A percentile compares a stretch with the other conserved stretches of the same genome.
Conservation (phyloP, 306 rosid genomes). For the Vachellia collinsii region DNA sequence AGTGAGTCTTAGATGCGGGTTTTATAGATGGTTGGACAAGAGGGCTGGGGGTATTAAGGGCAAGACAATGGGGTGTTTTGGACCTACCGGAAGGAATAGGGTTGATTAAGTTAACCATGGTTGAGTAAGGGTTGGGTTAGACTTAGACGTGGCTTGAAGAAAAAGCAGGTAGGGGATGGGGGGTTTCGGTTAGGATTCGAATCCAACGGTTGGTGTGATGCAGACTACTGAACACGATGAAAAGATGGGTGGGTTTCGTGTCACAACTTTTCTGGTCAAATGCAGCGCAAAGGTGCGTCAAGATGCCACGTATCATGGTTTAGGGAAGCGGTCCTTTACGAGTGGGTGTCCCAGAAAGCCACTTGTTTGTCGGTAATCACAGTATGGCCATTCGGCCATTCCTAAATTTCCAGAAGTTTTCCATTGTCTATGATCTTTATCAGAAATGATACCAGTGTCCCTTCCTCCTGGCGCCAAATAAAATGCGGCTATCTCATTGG, state of each 20-base stretch:
- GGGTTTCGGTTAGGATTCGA: conserved; percentile 47
- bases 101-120: conserved; percentile 50
- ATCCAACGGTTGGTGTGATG: conserved; percentile 69
- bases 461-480: too few relatives aligned
- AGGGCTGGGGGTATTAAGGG: conserved; percentile 18
- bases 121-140: conserved; percentile 14
- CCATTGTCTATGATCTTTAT: background rate
- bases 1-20: conserved; percentile 65
- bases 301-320: conserved; percentile 40
- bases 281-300: background rate
- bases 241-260: conserved; percentile 10
- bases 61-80: too few relatives aligned
- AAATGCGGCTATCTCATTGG: too few relatives aligned
- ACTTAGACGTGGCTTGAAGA: background rate
- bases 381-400: conserved; percentile 40
- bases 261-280: too few relatives aligned
- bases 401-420: background rate
- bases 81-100: background rate
- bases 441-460: background rate
- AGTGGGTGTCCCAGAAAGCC: conserved; percentile 40
- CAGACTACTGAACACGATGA: conserved; percentile 39
- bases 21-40: conserved; percentile 51
- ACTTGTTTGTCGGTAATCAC: background rate
- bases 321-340: background rate
- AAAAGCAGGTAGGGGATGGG: background rate